These are phyloP conservation scores for Penicillium paxilli DNA, from an alignment of 495 filamentous ascomycete genomes.

Conservation along the genomic window DNA sequence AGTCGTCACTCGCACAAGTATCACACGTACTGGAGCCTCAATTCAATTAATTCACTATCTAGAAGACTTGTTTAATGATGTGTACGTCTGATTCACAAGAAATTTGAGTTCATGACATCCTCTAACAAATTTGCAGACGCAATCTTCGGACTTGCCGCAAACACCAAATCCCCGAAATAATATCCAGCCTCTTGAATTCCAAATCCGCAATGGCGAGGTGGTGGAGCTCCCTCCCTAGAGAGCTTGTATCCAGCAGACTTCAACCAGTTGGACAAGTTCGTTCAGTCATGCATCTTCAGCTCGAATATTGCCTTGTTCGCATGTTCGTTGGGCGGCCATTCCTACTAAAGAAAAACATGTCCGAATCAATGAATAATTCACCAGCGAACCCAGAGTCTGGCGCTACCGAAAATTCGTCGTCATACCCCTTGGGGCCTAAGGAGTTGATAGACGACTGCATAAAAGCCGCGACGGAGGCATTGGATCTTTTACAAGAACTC, in stretches of 20 bases:
- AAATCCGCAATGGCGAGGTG: conserved; percentile 19
- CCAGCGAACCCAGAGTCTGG: conserved; percentile 4
- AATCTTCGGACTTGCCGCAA: conserved; percentile 16
- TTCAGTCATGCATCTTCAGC: conserved; percentile 24
- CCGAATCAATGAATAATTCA: conserved; percentile 1
- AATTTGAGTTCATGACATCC: neutral
- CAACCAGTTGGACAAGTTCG: conserved; percentile 12
- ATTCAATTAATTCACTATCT: conserved; percentile 26
- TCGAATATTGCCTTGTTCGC: conserved; percentile 31
- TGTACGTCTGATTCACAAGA: conserved; percentile 23
- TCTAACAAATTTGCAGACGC: conserved; percentile 11
- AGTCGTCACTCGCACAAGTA: neutral
- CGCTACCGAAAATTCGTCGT: neutral
- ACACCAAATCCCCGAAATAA: conserved; percentile 8
- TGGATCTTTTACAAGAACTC: conserved; percentile 27
- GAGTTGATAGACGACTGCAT: conserved; percentile 28
- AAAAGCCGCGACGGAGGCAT: conserved; percentile 22
- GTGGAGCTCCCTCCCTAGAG: conserved; percentile 27
- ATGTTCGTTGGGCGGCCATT: conserved; percentile 38
- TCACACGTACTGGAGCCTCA: conserved; percentile 15
- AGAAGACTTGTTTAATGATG: conserved; percentile 24
- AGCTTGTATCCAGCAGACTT: conserved; percentile 1
- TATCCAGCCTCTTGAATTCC: conserved; percentile 10
- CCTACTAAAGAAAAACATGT: conserved; percentile 18
- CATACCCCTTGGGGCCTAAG: conserved; percentile 1